phyloP scores from a whole-genome alignment of 768 basidiomycete genomes.

The Collybia sp. region DNA sequence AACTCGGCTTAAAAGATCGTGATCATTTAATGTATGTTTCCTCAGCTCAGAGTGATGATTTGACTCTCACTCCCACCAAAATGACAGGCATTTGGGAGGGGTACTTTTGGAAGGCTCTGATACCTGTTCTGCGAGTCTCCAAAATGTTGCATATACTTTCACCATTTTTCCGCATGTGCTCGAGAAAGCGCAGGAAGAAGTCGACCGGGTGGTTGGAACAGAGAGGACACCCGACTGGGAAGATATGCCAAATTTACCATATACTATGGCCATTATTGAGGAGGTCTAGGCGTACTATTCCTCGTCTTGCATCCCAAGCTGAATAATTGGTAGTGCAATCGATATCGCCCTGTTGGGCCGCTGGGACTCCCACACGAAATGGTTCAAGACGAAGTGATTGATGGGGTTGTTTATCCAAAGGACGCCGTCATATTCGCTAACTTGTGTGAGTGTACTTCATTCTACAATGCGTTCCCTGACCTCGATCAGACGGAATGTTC shows the following conservation, averaged over 20 bases:
- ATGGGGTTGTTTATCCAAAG: slow-evolving; percentile 14
- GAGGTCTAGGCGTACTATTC: slow-evolving; percentile 9
- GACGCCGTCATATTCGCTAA: slow-evolving; percentile 20
- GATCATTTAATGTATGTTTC: slow-evolving; percentile 20
- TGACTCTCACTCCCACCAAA: neutral
- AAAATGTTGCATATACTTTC: slow-evolving; percentile 18
- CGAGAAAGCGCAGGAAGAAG: slow-evolving; percentile 18
- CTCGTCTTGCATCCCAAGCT: neutral
- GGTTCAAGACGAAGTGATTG: slow-evolving; percentile 2
- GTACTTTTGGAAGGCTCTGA: slow-evolving; percentile 25
- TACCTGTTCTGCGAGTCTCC: slow-evolving; percentile 20
- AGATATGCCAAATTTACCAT: slow-evolving; percentile 16
- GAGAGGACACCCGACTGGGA: slow-evolving; percentile 15
- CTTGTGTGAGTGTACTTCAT: slow-evolving; percentile 11
- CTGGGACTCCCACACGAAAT: slow-evolving; percentile 2
- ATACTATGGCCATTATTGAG: slow-evolving; percentile 15
- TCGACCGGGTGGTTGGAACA: slow-evolving; percentile 18
- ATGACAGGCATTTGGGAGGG: slow-evolving; percentile 22
- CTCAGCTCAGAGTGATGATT: neutral
- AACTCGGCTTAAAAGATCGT: slow-evolving; percentile 15
- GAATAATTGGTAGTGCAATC: neutral
- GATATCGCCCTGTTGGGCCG: slow-evolving; percentile 2
- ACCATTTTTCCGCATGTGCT: slow-evolving; percentile 20
- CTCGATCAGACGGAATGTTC: slow-evolving; percentile 14
- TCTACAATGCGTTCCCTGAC: neutral